These are phyloP conservation scores for Pistacia integerrima DNA, from an alignment of 345 rosid species.

Conservation along the genomic window DNA sequence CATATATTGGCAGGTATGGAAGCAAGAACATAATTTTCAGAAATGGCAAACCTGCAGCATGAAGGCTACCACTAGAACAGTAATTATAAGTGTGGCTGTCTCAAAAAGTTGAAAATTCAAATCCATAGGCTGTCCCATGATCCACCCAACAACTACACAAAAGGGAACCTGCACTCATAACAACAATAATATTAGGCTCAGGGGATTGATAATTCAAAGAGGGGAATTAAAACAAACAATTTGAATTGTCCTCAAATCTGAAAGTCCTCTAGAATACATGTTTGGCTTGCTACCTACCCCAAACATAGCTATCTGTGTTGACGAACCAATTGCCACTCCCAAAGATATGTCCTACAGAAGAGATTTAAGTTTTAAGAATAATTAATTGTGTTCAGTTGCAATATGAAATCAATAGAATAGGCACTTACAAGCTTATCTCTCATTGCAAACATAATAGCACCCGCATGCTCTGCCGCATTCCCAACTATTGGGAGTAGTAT, in stretches of 20 bases:
- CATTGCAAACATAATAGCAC: constrained; percentile 56
- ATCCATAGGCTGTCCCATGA: constrained; percentile 78
- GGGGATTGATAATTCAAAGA: not conserved
- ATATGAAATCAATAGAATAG: not conserved
- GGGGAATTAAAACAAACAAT: not conserved
- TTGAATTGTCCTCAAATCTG: not conserved
- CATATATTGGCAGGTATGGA: not conserved
- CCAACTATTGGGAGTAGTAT: constrained; percentile 55
- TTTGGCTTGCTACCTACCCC: constrained; percentile 26
- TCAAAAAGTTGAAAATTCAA: constrained; percentile 85
- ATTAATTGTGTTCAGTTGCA: not conserved
- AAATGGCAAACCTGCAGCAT: constrained; percentile 61
- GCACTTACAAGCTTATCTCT: constrained; percentile 57
- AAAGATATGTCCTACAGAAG: constrained; percentile 43
- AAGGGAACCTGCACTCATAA: constrained; percentile 64
- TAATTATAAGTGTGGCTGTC: constrained; percentile 78
- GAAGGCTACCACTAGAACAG: constrained; percentile 81
- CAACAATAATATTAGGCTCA: not conserved
- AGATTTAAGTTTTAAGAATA: not conserved
- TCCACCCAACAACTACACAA: constrained; percentile 82
- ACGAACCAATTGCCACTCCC: constrained; percentile 61
- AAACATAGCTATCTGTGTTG: constrained; percentile 58
- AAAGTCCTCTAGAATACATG: not conserved
- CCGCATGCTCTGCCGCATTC: constrained; percentile 62
- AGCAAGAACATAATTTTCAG: not conserved